Evolutionary conservation across 208 protist genomes (phyloP), one percentile per base, ranked within the genome.

Genomic region (Strigomonas culicis): DNA sequence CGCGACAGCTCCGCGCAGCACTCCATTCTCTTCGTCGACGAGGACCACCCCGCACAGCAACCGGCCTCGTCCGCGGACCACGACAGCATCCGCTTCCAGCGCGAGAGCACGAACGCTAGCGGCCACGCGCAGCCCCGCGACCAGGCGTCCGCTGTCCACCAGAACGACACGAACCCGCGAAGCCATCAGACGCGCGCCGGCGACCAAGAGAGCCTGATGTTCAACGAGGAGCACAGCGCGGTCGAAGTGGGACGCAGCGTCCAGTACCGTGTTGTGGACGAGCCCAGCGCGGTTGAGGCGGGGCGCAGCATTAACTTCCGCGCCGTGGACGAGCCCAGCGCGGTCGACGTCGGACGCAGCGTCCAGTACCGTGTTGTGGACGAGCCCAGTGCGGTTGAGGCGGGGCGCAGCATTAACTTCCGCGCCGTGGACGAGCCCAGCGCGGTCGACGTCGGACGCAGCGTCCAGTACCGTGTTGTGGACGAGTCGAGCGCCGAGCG

Each of bases 361-460:
- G 61, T 66, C 31, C 47, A 65, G 27, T 72, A 66, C 41, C 46
- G 61, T 7, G 22, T 22, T n/a, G 64, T 63, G 22, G n/a, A n/a
- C n/a, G n/a, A n/a, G n/a, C n/a, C n/a, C n/a, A n/a, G n/a, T 0
- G 47, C 47, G 60, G 47, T 57, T 13, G 32, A 41, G 22, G 55
- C 60, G 19, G 53, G 52, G 36, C 28, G 22, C 21, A 68, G 63
- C 63, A 66, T 66, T 30, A 58, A 65, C 27, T 72, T 72, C 41
- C 46, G 61, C 17, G 22, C 25, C 24, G 64, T 63, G 22, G 56
- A 31, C 34, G 24, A n/a, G 15, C 49, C 55, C 41, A 55, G 27
- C 49, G n/a, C 8, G 7, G 27, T 13, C 24, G 27, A 30, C 10
- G 49, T 13, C 10, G 27, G 49, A 30, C 11, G 10, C 49, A 55